Percentiles rank a stretch among this genome's conserved stretches.
Conservation (phyloP, 2,329 filamentous ascomycete species). For the Neofusicoccum sp. region DNA sequence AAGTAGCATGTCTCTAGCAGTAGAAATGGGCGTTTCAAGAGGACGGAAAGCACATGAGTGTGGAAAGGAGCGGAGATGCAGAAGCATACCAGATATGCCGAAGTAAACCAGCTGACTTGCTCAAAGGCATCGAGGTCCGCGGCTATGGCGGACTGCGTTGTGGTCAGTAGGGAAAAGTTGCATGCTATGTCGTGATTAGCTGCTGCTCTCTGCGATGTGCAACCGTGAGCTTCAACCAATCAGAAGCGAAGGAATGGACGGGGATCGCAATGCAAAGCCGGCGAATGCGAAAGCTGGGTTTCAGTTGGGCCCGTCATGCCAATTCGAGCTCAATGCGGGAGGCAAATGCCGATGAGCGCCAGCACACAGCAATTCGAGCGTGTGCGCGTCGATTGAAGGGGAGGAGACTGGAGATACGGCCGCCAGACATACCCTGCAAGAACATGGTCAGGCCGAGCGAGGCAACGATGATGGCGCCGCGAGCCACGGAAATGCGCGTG, state of each 20-base stretch:
- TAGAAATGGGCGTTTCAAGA: too few species aligned
- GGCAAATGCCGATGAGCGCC: not conserved
- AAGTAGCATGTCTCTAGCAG: too few species aligned
- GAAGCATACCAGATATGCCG: constrained; percentile 59
- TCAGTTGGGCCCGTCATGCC: not conserved
- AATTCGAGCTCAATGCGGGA: not conserved
- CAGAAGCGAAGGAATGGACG: not conserved
- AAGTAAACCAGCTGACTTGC: constrained; percentile 76
- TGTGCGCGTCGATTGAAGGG: constrained; percentile 23
- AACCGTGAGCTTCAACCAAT: not conserved
- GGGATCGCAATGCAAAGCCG: constrained; percentile 25
- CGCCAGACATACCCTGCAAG: constrained; percentile 51
- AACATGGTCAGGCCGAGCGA: constrained; percentile 60
- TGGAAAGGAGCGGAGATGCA: not conserved
- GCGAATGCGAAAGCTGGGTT: constrained; percentile 10
- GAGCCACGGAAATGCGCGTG: not conserved
- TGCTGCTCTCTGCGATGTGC: not conserved
- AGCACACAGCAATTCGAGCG: not conserved
- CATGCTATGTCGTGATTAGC: constrained; percentile 42
- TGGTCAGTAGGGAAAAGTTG: constrained; percentile 80
- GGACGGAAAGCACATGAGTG: not conserved
- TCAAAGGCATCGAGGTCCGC: constrained; percentile 72
- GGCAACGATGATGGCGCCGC: constrained; percentile 44
- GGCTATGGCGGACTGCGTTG: constrained; percentile 75
- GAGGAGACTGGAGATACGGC: not conserved